Evolutionary conservation across 176 grass and related monocot genomes (phyloP), one percentile per base, ranked within the genome.

Genomic region (Stipa capillata): DNA sequence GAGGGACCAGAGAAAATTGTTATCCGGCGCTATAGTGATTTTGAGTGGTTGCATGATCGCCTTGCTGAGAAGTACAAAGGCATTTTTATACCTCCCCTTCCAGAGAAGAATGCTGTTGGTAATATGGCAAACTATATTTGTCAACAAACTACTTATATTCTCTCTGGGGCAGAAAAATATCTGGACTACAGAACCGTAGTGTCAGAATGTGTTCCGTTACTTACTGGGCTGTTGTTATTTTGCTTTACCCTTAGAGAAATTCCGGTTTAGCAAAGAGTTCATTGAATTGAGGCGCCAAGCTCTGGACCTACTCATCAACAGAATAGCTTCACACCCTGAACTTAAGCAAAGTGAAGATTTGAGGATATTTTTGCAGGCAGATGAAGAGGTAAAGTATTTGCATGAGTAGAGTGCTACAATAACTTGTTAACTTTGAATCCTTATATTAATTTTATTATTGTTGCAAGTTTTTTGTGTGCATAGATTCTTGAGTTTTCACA

Each of bases 81-180:
- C 25, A 81, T 95, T 84, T 99, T 99, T 76, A 88, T 99, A 68
- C 92, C 96, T 85, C 66, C 96, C 42, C 90, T 99, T 82, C 96
- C 96, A 16, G 96, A 99, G 89, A 99, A 99, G 84, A 99, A 94
- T 87, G 86, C 90, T 61, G 96, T 99, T 83, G 96, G 96, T 99
- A 92, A 87, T 82, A 32, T 74, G 43, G 29, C 18, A 72, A 51
- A 41, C 45, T 69, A 72, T 52, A 44, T 84, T 80, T 82, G 6
- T 24, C 66, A 16, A 39, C 25, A 49, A 7, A 2, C 23, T 77
- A 50, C 59, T 69, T 83, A 12, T 73, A 73, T 53, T 48, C 45
- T 25, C 28, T 47, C 10, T 17, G 55, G 16, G 37, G 63, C 13
- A 49, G 33, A 24, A 76, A 39, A 68, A 42, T 5, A 3, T 64